Evolutionary conservation across 2,329 filamentous ascomycete genomes (phyloP).

Genomic region (Pestalotiopsis sp.): DNA sequence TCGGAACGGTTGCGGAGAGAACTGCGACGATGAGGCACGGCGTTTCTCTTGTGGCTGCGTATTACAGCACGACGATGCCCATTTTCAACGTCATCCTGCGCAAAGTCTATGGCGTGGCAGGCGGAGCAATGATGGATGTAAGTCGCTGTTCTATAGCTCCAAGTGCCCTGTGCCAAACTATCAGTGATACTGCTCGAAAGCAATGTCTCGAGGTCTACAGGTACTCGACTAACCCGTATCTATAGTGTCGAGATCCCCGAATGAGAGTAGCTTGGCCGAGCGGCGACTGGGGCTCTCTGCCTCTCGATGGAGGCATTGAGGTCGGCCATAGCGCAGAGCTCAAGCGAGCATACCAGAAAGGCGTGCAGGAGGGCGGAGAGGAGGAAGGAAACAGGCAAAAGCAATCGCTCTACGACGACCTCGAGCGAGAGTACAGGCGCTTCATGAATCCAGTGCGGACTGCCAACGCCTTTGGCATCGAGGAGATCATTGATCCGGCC

Average conservation of each 20-base stretch:
- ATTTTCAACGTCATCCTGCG: slow-evolving; percentile 67
- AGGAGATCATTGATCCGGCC: slow-evolving; percentile 68
- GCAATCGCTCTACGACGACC: slow-evolving; percentile 51
- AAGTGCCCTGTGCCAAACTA: background rate
- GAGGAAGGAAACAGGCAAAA: slow-evolving; percentile 37
- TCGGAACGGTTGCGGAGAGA: slow-evolving; percentile 65
- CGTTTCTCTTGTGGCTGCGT: slow-evolving; percentile 61
- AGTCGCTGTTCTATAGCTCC: background rate
- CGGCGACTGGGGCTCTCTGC: slow-evolving; percentile 64
- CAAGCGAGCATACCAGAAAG: slow-evolving; percentile 41
- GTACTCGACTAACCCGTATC: background rate
- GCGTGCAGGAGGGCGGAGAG: slow-evolving; percentile 23
- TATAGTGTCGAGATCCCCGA: slow-evolving; percentile 56
- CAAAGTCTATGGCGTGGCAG: slow-evolving; percentile 65
- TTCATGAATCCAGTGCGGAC: slow-evolving; percentile 68
- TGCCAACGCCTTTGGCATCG: slow-evolving; percentile 65
- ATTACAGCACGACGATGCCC: slow-evolving; percentile 64
- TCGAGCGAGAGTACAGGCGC: slow-evolving; percentile 62
- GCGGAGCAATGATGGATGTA: slow-evolving; percentile 63
- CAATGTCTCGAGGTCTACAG: background rate
- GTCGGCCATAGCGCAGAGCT: slow-evolving; percentile 65
- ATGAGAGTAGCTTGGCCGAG: slow-evolving; percentile 67
- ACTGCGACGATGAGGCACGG: slow-evolving; percentile 68
- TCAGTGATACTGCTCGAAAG: background rate
- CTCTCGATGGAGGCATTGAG: slow-evolving; percentile 67